Percentiles rank a stretch among this genome's conserved stretches.
Conservation (phyloP, 768 basidiomycete species). For the Auriscalpium microsporum region DNA sequence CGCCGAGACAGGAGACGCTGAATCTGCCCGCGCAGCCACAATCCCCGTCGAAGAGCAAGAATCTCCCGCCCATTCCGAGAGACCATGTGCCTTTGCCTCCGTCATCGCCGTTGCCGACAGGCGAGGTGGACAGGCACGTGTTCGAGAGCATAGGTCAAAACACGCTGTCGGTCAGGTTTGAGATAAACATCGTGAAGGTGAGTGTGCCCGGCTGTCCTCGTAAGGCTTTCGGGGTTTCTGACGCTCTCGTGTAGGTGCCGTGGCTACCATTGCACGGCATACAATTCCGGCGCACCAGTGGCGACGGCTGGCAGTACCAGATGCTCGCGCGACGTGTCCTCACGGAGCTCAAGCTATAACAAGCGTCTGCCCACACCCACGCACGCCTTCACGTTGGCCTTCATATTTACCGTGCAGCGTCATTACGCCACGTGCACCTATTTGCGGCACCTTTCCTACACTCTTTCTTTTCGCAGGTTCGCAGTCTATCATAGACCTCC, state of each 20-base stretch:
- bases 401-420: too few relatives aligned
- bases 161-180: conserved; percentile 85
- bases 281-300: conserved; percentile 85
- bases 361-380: not conserved
- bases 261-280: conserved; percentile 91
- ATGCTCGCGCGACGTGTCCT: conserved; percentile 86
- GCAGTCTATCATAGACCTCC: not conserved
- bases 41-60: conserved; percentile 52
- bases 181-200: conserved; percentile 96
- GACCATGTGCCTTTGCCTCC: conserved; percentile 41
- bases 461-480: not conserved
- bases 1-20: conserved; percentile 12
- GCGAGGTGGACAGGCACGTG: conserved; percentile 56
- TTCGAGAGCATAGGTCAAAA: conserved; percentile 72
- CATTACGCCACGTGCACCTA: too few relatives aligned
- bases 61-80: conserved; percentile 73
- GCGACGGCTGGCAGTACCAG: conserved; percentile 96
- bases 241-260: conserved; percentile 55
- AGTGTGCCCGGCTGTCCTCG: conserved; percentile 16
- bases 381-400: not conserved
- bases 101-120: conserved; percentile 51
- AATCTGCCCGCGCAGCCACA: conserved; percentile 24
- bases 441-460: not conserved
- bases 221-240: not conserved
- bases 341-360: conserved; percentile 77